Percentiles rank a stretch among this genome's conserved stretches.
phyloP scores from a whole-genome alignment of 106 monocot species.

The Dendrobium chrysotoxum region DNA sequence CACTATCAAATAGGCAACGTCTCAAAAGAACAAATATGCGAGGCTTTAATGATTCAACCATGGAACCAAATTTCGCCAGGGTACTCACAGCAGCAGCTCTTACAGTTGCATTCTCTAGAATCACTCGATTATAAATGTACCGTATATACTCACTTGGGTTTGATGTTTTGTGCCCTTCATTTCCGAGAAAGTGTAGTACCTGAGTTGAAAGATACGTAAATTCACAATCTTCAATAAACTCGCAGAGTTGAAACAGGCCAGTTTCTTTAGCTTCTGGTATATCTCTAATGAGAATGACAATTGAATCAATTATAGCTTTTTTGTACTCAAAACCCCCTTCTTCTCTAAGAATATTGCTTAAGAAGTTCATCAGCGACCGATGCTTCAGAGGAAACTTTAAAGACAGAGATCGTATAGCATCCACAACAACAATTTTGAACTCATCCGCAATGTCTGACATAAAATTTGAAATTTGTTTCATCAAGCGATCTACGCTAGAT shows the following conservation, averaged over 20 bases:
- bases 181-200: slow-evolving; percentile 98
- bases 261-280: slow-evolving; percentile 99
- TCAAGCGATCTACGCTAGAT: slow-evolving; percentile 92
- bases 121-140: slow-evolving; percentile 95
- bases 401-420: slow-evolving; percentile 94
- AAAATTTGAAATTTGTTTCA: slow-evolving; percentile 99
- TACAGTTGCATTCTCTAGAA: slow-evolving; percentile 97
- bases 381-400: slow-evolving; percentile 97
- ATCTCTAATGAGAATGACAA: slow-evolving; percentile 91
- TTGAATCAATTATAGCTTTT: slow-evolving; percentile 98
- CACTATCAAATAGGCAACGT: slow-evolving; percentile 91
- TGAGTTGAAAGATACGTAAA: slow-evolving; percentile 97
- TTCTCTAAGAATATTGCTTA: slow-evolving; percentile 97
- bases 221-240: slow-evolving; percentile 99
- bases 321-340: slow-evolving; percentile 99
- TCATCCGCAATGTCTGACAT: slow-evolving; percentile 99
- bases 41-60: slow-evolving; percentile 95
- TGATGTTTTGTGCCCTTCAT: slow-evolving; percentile 93
- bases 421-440: slow-evolving; percentile 99
- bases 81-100: slow-evolving; percentile 96
- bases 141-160: slow-evolving; percentile 96
- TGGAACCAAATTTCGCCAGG: slow-evolving; percentile 89
- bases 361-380: slow-evolving; percentile 98
- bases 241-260: slow-evolving; percentile 95
- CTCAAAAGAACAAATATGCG: slow-evolving; percentile 93